Conservation (phyloP, 148 eudicot genomes). For the Pouteria glomerata region DNA sequence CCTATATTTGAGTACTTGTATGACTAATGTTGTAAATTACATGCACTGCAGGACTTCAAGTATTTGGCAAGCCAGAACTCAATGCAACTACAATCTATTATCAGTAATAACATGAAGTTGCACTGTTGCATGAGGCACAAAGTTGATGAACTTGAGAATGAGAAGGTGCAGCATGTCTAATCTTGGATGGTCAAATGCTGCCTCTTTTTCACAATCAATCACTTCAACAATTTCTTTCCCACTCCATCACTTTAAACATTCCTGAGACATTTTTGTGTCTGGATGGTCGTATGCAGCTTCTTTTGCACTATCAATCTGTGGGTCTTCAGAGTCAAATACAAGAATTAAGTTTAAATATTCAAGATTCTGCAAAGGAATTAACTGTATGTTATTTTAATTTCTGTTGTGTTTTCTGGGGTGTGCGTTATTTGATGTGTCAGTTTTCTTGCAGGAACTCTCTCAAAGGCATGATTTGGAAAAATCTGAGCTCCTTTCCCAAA, state of each 20-base stretch:
- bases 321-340: slow-evolving; percentile 45
- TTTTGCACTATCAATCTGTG: slow-evolving; percentile 41
- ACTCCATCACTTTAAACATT: background rate
- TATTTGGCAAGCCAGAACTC: slow-evolving; percentile 31
- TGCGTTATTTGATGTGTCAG: slow-evolving; percentile 5
- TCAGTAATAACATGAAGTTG: slow-evolving; percentile 33
- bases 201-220: too few species aligned
- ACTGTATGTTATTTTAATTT: slow-evolving; percentile 36
- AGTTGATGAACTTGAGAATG: slow-evolving; percentile 55
- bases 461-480: slow-evolving; percentile 54
- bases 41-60: slow-evolving; percentile 52
- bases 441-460: slow-evolving; percentile 52
- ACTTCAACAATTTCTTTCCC: background rate
- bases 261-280: slow-evolving; percentile 7
- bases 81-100: slow-evolving; percentile 32
- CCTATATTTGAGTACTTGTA: background rate
- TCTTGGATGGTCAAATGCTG: too few species aligned
- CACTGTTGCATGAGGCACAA: slow-evolving; percentile 33
- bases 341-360: slow-evolving; percentile 31
- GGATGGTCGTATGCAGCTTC: slow-evolving; percentile 40
- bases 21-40: slow-evolving; percentile 1
- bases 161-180: slow-evolving; percentile 52
- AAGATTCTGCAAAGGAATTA: slow-evolving; percentile 43
- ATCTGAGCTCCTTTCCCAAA: slow-evolving; percentile 46
- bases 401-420: background rate